These are phyloP conservation scores for Cyberlindnera nakhonratchasimensis DNA, from an alignment of 805 yeast species.

Conservation along the genomic window DNA sequence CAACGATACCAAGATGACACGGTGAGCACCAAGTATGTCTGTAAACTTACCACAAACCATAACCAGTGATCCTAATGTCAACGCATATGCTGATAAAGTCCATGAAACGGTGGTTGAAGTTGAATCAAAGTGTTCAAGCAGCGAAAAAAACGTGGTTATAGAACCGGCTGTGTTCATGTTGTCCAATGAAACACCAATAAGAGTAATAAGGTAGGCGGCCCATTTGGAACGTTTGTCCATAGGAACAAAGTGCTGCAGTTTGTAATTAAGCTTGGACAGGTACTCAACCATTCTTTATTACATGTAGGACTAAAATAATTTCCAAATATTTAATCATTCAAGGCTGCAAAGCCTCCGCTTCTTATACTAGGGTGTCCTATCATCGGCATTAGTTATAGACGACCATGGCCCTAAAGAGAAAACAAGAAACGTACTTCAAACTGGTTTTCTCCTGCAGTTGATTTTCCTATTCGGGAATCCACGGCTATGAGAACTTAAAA, in stretches of 20 bases:
- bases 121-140: conserved; percentile 6
- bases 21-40: conserved; percentile 39
- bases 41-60: conserved; percentile 40
- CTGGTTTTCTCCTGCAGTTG: too few relatives aligned
- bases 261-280: too few relatives aligned
- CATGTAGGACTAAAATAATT: too few relatives aligned
- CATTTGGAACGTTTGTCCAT: conserved; percentile 5
- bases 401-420: too few relatives aligned
- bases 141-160: conserved; percentile 3
- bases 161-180: conserved; percentile 12
- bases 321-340: too few relatives aligned
- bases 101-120: conserved; percentile 34
- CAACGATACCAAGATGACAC: background rate
- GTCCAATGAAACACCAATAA: conserved; percentile 15
- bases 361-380: too few relatives aligned
- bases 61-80: conserved; percentile 43
- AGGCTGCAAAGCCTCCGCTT: too few relatives aligned
- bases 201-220: conserved; percentile 20
- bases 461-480: too few relatives aligned
- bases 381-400: too few relatives aligned
- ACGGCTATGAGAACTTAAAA: too few relatives aligned
- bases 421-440: too few relatives aligned
- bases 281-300: too few relatives aligned
- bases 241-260: conserved; percentile 1
- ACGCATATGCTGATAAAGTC: conserved; percentile 42